Conservation (phyloP, 2,329 filamentous ascomycete species). For the Aspergillus pseudoterreus region DNA sequence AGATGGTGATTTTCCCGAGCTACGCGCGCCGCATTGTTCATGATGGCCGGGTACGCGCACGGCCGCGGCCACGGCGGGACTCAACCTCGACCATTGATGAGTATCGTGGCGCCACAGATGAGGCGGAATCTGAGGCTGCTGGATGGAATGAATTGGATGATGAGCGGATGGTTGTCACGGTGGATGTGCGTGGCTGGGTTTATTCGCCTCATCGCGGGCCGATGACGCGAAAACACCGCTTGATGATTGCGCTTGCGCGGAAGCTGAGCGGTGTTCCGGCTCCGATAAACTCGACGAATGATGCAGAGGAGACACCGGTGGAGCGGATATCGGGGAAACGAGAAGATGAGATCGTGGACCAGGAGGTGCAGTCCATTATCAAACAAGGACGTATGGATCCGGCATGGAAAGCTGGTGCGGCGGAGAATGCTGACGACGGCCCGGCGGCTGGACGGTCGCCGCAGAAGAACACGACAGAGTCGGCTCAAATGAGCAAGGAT, state of each 20-base stretch:
- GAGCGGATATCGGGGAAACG: slow-evolving; percentile 35
- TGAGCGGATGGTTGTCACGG: slow-evolving; percentile 81
- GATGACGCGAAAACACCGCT: slow-evolving; percentile 79
- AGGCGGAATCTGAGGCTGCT: slow-evolving; percentile 65
- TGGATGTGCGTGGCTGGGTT: slow-evolving; percentile 94
- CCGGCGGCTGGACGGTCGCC: slow-evolving; percentile 24
- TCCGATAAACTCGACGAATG: slow-evolving; percentile 43
- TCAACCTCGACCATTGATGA: slow-evolving; percentile 33
- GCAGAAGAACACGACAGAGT: slow-evolving; percentile 42
- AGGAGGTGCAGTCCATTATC: slow-evolving; percentile 74
- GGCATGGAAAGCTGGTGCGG: slow-evolving; percentile 67
- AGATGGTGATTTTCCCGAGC: slow-evolving; percentile 93
- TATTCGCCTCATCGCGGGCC: slow-evolving; percentile 82
- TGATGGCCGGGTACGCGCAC: slow-evolving; percentile 30
- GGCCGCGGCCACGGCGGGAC: slow-evolving; percentile 24
- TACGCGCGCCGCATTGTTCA: slow-evolving; percentile 75
- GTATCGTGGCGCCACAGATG: slow-evolving; percentile 37
- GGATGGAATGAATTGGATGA: slow-evolving; percentile 79
- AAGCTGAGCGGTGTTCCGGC: slow-evolving; percentile 83
- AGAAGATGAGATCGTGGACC: slow-evolving; percentile 66
- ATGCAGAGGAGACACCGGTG: slow-evolving; percentile 23
- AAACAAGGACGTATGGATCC: slow-evolving; percentile 65
- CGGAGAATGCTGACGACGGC: slow-evolving; percentile 21
- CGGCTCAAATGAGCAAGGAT: slow-evolving; percentile 59
- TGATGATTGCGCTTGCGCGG: slow-evolving; percentile 80